phyloP scores from a whole-genome alignment of 139 green algal species.

The Tetradesmus obliquus region DNA sequence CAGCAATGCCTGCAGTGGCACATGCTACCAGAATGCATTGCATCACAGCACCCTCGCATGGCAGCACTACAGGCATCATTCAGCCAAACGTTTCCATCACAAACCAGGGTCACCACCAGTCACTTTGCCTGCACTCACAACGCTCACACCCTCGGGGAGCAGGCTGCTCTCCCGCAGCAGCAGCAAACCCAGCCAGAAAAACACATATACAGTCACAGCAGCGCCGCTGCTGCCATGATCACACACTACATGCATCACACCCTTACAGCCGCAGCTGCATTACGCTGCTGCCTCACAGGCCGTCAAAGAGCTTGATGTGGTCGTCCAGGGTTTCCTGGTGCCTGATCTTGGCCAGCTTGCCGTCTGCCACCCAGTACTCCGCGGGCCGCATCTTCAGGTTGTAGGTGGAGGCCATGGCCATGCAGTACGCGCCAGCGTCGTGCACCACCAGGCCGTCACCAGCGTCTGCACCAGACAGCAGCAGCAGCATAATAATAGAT shows the following conservation, averaged over 20 bases:
- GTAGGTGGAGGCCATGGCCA: conserved; percentile 98
- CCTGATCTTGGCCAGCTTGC: conserved; percentile 85
- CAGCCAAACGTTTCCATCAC: background rate
- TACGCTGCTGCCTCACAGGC: conserved; percentile 51
- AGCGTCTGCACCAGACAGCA: conserved; percentile 47
- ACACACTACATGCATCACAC: background rate
- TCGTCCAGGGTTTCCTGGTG: conserved; percentile 89
- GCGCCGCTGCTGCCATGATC: background rate
- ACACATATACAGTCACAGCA: background rate
- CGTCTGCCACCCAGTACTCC: conserved; percentile 93
- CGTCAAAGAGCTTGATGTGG: conserved; percentile 89
- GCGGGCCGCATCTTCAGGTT: conserved; percentile 96
- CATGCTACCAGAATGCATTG: background rate
- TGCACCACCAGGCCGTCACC: conserved; percentile 92
- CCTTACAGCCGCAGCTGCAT: background rate
- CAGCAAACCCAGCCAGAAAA: background rate
- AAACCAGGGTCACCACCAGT: background rate
- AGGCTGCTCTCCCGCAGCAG: background rate
- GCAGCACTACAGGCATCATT: background rate
- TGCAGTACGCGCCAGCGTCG: conserved; percentile 97
- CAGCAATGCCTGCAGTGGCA: background rate
- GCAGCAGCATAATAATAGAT: background rate
- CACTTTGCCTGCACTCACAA: background rate
- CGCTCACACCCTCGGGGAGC: background rate
- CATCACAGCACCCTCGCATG: background rate